Conservation (phyloP, 2,329 filamentous ascomycete species). For the Huntiella omanensis region DNA sequence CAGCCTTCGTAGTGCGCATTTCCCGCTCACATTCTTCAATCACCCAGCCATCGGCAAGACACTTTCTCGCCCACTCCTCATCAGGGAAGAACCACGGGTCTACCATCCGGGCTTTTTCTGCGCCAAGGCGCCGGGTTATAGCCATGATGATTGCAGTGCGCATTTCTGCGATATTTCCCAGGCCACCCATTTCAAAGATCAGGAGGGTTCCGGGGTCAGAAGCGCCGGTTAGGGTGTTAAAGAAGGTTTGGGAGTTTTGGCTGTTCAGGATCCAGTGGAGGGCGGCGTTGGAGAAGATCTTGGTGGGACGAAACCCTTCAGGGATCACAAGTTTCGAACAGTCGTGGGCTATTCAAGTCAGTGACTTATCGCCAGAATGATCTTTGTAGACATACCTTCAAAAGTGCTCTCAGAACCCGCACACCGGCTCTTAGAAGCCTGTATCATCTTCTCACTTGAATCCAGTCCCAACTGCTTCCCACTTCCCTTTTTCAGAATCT, state of each 20-base stretch:
- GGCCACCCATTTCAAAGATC: conserved; percentile 53
- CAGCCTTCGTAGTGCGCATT: conserved; percentile 44
- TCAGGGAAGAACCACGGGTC: conserved; percentile 59
- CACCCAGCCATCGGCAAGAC: conserved; percentile 24
- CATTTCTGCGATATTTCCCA: conserved; percentile 49
- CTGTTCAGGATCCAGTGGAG: conserved; percentile 39
- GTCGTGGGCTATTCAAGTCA: conserved; percentile 2
- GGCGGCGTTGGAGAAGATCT: conserved; percentile 48
- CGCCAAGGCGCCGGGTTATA: conserved; percentile 30
- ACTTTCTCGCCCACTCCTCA: conserved; percentile 33
- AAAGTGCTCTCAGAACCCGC: conserved; percentile 23
- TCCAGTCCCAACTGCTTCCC: conserved; percentile 38
- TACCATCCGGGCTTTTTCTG: conserved; percentile 27
- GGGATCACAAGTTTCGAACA: conserved; percentile 1
- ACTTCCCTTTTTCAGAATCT: conserved; percentile 25
- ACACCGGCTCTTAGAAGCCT: conserved; percentile 26
- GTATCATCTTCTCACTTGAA: conserved; percentile 39
- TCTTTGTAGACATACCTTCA: conserved; percentile 19
- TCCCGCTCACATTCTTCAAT: conserved; percentile 39
- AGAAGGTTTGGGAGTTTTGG: background rate
- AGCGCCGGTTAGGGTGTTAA: conserved; percentile 21
- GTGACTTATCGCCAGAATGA: background rate
- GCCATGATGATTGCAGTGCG: conserved; percentile 36
- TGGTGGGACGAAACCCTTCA: conserved; percentile 22
- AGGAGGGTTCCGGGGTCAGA: conserved; percentile 34